Evolutionary conservation across 768 basidiomycete genomes (phyloP).

Genomic region (Mycena olivaceomarginata): DNA sequence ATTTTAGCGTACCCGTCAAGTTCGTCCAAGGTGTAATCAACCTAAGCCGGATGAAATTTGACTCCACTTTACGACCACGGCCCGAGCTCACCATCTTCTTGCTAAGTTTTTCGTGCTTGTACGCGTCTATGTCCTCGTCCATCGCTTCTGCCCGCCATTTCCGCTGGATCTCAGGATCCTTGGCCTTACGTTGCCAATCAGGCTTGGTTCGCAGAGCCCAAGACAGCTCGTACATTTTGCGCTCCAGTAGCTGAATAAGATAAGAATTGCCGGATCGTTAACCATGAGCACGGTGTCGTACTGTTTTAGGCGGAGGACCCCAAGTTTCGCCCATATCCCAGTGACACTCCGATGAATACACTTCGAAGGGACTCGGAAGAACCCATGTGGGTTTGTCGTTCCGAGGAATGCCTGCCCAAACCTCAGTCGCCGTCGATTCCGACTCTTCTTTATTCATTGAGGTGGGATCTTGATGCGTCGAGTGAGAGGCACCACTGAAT

Average conservation of each 20-base stretch:
- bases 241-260: not conserved
- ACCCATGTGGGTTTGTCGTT: slow-evolving; percentile 10
- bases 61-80: not conserved
- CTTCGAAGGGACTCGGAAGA: slow-evolving; percentile 4
- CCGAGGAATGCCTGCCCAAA: not conserved
- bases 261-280: not conserved
- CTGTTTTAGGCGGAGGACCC: slow-evolving; percentile 1
- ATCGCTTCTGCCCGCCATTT: not conserved
- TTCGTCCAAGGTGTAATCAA: slow-evolving; percentile 43
- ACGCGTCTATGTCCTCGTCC: not conserved
- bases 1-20: slow-evolving; percentile 42
- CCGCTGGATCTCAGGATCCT: not conserved
- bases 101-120: not conserved
- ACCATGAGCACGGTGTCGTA: not conserved
- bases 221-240: not conserved
- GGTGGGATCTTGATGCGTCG: not conserved
- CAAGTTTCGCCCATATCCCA: not conserved
- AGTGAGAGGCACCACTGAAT: not conserved
- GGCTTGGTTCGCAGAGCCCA: slow-evolving; percentile 1
- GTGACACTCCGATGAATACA: not conserved
- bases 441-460: not conserved
- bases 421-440: not conserved
- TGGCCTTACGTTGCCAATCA: slow-evolving; percentile 3
- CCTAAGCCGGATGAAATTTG: slow-evolving; percentile 7
- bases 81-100: not conserved